Base-by-base conservation (phyloP, 306 rosid species). In the Ceratonia siliqua region DNA sequence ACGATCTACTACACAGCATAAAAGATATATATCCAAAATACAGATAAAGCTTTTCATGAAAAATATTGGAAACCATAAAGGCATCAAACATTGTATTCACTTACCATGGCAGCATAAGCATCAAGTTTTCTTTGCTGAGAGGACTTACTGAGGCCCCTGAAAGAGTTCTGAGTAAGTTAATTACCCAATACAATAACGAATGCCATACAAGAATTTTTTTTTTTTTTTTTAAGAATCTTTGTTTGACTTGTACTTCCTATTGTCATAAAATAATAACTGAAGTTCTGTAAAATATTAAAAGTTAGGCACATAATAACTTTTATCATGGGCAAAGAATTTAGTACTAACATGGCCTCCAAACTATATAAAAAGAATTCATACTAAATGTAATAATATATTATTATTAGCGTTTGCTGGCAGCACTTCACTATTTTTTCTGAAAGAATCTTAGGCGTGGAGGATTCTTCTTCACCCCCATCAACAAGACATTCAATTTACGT, bases 101-200 rank as follows among this genome's bases (percentile, higher is more conserved):
- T 66, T 67, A 84, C 87, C 85, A 73, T 42, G 58, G 88, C 88
- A 63, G 88, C 88, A 68, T 73, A 84, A 17, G 88, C 85, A 69
- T 84, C 88, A 24, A 55, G 58, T 39, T 77, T 73, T 65, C 48
- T 77, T 54, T 81, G 76, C 75, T 36, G 78, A 22, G 78, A 54
- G 43, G 73, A 68, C 78, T 69, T 77, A n/a, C 75, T 73, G 50
- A 84, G 78, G 13, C 85, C 85, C 85, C 87, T 84, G 82, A 68
- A 84, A 80, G 50, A 72, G 64, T 79, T 49, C 30, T 15, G 57
- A 46, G 5, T 42, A 30, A 27, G 72, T 79, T 43, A 83, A 20
- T 70, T 74, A 10, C 14, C 46, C 54, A 53, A 68, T 48, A 52
- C 25, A 27, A n/a, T 17, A 58, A 28, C n/a, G 54, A 39, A 67